Evolutionary conservation across 169 alveolate species (phyloP).

Genomic region (Babesia caballi): DNA sequence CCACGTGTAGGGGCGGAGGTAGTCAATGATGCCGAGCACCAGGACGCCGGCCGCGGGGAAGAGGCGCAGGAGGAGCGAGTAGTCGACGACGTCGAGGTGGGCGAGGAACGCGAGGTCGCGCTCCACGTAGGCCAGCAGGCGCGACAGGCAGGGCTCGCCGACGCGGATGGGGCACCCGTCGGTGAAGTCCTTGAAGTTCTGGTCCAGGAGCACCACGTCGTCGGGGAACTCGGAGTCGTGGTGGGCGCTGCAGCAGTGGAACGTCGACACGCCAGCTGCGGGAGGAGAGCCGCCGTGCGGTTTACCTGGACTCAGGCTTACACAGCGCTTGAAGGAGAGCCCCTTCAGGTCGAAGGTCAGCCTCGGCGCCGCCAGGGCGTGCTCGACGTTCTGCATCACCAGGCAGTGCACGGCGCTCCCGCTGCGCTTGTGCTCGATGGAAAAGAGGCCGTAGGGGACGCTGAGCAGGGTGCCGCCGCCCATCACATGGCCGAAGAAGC

Average conservation of each 20-base stretch:
- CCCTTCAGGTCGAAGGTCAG: constrained; percentile 64
- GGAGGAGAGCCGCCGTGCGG: background rate
- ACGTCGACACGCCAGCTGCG: background rate
- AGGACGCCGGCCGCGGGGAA: constrained; percentile 36
- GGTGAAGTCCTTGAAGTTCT: constrained; percentile 58
- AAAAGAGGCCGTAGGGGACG: constrained; percentile 54
- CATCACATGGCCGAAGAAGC: constrained; percentile 27
- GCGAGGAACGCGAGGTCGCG: constrained; percentile 59
- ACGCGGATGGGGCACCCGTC: constrained; percentile 59
- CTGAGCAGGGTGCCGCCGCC: constrained; percentile 52
- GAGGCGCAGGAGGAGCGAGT: constrained; percentile 54
- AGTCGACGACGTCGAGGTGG: constrained; percentile 51
- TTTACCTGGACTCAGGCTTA: background rate
- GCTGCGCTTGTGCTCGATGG: constrained; percentile 24
- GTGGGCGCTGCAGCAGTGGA: background rate
- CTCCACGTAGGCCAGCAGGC: background rate
- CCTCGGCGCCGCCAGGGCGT: background rate
- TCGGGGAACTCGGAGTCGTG: background rate
- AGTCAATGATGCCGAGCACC: constrained; percentile 56
- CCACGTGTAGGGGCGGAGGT: constrained; percentile 67
- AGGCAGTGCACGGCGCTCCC: constrained; percentile 33
- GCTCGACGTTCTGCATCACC: constrained; percentile 60
- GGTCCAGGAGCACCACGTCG: constrained; percentile 47
- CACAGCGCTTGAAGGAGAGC: constrained; percentile 44
- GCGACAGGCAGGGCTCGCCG: background rate